Conservation (phyloP, 257 asterid genomes). For the Ilex asprella region DNA sequence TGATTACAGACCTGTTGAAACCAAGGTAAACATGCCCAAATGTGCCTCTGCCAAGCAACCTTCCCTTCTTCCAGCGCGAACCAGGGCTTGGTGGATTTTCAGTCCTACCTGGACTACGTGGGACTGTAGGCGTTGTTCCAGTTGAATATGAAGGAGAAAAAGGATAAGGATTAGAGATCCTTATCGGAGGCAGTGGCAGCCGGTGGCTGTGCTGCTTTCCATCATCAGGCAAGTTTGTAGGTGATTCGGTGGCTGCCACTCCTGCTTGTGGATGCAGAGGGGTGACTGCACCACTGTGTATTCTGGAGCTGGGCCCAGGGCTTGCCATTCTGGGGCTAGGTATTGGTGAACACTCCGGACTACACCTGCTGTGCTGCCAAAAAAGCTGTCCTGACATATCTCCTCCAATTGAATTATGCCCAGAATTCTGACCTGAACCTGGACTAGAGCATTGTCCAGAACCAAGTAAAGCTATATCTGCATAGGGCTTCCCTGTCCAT, state of each 20-base stretch:
- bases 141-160: neutral
- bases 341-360: neutral
- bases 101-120: neutral
- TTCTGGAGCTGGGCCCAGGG: neutral
- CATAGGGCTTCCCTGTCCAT: neutral
- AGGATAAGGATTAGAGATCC: neutral
- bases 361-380: neutral
- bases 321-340: neutral
- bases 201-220: neutral
- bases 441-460: neutral
- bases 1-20: constrained; percentile 41
- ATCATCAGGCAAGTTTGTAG: neutral
- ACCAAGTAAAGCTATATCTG: neutral
- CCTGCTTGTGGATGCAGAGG: neutral
- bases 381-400: neutral
- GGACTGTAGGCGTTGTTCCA: neutral
- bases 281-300: neutral
- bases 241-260: neutral
- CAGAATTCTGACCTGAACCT: neutral
- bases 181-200: neutral
- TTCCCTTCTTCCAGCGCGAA: constrained; percentile 54
- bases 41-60: constrained; percentile 57
- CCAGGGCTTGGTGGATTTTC: neutral
- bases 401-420: neutral
- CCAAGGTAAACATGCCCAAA: constrained; percentile 69